These are phyloP conservation scores for Pontederia crassipes DNA, from an alignment of 176 grass and related monocot species.

Conservation along the genomic window DNA sequence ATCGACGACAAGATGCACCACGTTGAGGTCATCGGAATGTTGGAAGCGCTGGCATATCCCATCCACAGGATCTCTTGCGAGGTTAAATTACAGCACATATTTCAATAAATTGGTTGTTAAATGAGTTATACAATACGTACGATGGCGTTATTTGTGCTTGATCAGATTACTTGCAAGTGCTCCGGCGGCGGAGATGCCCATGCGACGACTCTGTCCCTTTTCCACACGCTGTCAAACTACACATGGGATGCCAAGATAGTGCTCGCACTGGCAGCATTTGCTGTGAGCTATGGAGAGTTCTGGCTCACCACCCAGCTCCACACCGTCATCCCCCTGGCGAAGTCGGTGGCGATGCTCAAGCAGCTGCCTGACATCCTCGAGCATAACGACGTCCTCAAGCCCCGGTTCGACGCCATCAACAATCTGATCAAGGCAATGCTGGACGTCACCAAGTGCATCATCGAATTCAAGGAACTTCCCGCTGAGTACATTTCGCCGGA, in stretches of 20 bases:
- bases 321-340: conserved; percentile 28
- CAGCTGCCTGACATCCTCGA: conserved; percentile 36
- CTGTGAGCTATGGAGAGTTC: conserved; percentile 33
- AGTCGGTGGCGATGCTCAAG: conserved; percentile 23
- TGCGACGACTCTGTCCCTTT: conserved; percentile 21
- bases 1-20: conserved; percentile 33
- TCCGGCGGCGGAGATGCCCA: conserved; percentile 31
- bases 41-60: conserved; percentile 28
- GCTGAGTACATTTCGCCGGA: conserved; percentile 18
- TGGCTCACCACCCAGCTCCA: conserved; percentile 35
- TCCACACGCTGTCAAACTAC: conserved; percentile 24
- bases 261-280: conserved; percentile 30
- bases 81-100: conserved; percentile 11
- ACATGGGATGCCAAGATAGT: conserved; percentile 40
- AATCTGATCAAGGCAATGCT: conserved; percentile 40
- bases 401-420: conserved; percentile 32
- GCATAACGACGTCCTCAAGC: conserved; percentile 32
- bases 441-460: conserved; percentile 35
- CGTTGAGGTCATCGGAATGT: conserved; percentile 12
- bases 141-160: neutral
- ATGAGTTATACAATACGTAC: neutral
- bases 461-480: conserved; percentile 33
- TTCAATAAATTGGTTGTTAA: neutral
- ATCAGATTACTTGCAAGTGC: conserved; percentile 30
- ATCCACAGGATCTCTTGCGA: conserved; percentile 36